A percentile compares a stretch with the other conserved stretches of the same genome.
These are phyloP conservation scores for Glutinoglossum americanum DNA, from an alignment of 495 filamentous ascomycete genomes.

Conservation along the genomic window DNA sequence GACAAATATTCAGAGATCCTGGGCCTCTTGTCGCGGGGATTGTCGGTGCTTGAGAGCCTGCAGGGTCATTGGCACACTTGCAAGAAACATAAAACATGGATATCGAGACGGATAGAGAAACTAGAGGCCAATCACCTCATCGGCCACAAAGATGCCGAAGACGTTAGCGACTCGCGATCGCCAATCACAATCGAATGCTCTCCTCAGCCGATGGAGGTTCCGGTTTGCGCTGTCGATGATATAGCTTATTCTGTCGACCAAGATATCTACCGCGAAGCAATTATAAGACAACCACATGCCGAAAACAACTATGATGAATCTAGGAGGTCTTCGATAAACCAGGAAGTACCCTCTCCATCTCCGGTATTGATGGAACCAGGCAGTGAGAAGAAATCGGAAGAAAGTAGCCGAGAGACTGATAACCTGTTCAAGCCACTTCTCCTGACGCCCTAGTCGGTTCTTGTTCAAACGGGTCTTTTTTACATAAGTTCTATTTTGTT, in stretches of 20 bases:
- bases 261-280: not conserved
- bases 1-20: not conserved
- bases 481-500: too few relatives aligned
- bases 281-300: not conserved
- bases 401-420: not conserved
- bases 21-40: not conserved
- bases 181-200: not conserved
- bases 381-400: not conserved
- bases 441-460: too few relatives aligned
- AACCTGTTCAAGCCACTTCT: too few relatives aligned
- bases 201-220: not conserved
- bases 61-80: not conserved
- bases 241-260: not conserved
- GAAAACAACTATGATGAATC: not conserved
- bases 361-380: not conserved
- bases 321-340: not conserved
- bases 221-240: not conserved
- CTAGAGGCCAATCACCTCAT: not conserved
- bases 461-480: too few relatives aligned
- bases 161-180: not conserved
- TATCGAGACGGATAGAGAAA: not conserved
- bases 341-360: not conserved
- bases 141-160: not conserved
- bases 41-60: not conserved
- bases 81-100: not conserved